Base-by-base conservation (phyloP, 1,284 basidiomycete species). In the Sutorius eximius region DNA sequence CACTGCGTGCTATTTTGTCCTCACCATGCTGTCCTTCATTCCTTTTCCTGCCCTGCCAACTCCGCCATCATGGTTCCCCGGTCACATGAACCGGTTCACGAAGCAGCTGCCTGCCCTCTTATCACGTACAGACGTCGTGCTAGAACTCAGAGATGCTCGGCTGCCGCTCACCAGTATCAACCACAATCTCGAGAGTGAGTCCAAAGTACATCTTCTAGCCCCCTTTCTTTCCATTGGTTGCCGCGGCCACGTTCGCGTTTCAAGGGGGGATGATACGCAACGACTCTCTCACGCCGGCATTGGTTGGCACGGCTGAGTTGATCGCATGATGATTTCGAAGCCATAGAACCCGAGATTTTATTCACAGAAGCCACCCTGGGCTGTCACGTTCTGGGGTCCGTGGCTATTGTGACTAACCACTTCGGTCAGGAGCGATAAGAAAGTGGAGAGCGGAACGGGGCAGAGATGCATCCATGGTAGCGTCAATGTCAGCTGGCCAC, bases 101-200 rank as follows among this genome's bases (percentile, higher is more conserved):
- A 82, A 86, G 58, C 82, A 85, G 71, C 79, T 97, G 36, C 91
- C 93, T 12, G 75, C 82, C 41, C 77, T 93, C 53, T 80, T 97
- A 44, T 83, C 83, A 46, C 86, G 85, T 61, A 95, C 91, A 49
- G 93, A 93, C 67, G 84, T 99, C 56, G 92, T 99, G 50, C 86
- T 99, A 59, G 96, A 99, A 76, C 87, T 95, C 20, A 82, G 96
- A 61, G 96, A 99, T 73, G 87, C 95, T 3, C 83, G 96, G 24
- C 77, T 99, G 33, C 96, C 96, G 3, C 78, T 99, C 55, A 97
- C 95, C 16, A 94, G 89, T 61, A 93, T 98, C 71, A 99, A 99
- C 72, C 82, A 86, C 46, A 86, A 86, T 12, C 87, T 97, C 55
- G 94, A 97, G 80, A 82, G 86, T 85, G 71, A 67, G 77, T 71